Base-by-base conservation (phyloP, 1,284 basidiomycete species). In the Blastosporella zonata region DNA sequence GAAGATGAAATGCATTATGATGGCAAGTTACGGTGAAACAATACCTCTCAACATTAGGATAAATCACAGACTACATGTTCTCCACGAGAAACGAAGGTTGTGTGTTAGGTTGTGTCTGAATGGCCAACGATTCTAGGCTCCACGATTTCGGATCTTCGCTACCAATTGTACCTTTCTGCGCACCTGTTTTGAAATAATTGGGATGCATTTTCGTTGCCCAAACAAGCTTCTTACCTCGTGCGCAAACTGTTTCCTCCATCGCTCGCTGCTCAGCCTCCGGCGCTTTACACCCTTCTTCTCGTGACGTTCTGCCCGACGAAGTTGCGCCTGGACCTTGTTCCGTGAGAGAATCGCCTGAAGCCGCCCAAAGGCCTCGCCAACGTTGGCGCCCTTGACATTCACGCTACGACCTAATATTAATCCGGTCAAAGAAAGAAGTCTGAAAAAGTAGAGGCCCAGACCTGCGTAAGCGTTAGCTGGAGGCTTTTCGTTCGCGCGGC, bases 251-350 rank as follows among this genome's bases (percentile, higher is more conserved):
- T 73, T 77, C 59, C 84, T 74, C 81, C 84, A 86, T 50, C 84
- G 73, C 60, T 82, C 70, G 58, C 83, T 86, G 49, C 65, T 67
- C 56, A 87, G 64, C 59, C 83, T 73, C 52, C 82, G 73, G 51
- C 84, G 77, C 62, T 84, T 85, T 45, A 70, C 75, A 41, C 84
- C 84, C 64, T 79, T 79, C 69, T 84, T 84, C 65, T 89, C 87
- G 61, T 90, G 87, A 56, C 88, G 71, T 53, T 75, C 70, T 41
- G 71, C 63, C 55, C 71, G 56, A 41, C 71, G 68, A 28, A 82
- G 65, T 54, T 84, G 81, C 28, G 59, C 57, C 13, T 70, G 64
- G 9, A 91, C 80, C 51, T 65, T 72, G 58, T 90, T 91, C 23
- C 69, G 66, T 28, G 57, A 55, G 15, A 90, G 67, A 44, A 81